Evolutionary conservation across 2,329 filamentous ascomycete species (phyloP), one percentile per base, ranked within the genome.

Genomic region (Fusarium nodosum): DNA sequence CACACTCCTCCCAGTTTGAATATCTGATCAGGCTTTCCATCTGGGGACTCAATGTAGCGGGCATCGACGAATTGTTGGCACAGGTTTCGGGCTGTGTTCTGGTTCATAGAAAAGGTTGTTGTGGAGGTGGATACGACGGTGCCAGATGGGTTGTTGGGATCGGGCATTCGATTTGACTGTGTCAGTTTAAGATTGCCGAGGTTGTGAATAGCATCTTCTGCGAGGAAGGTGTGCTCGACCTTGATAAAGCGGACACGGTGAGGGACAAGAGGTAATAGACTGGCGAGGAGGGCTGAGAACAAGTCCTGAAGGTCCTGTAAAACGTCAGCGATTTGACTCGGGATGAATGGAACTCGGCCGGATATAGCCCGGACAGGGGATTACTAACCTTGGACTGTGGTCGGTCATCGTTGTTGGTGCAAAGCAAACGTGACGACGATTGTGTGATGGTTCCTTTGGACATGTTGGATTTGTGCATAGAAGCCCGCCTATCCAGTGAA

Each of bases 51-150:
- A 58, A 98, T 94, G 79, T 97, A 97, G 60, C 95, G 88, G 56
- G 95, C 95, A 75, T 98, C 95, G 64, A 97, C 87, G 74, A 98
- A 98, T 42, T 94, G 90, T 78, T 97, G 93, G 79, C 95, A 98
- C 60, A 97, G 94, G 4, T 93, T 96, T 59, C 94, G 88, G 33
- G 96, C 95, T 94, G 98, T 98, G 77, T 97, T 95, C 80, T 94
- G 96, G 53, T 95, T 95, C 95, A 99, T 99, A 64, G 95, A 97
- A 79, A 98, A 99, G 4, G 95, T 98, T 1, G 96, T 98, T 0
- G 95, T 98, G 0, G 96, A 98, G 0, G 95, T 99, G 0, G 95
- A 98, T 2, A 95, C 97, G 41, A 99, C 95, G 73, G 97, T 97
- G 71, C 95, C 88, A 20, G 93, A 93, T 1, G 94, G 92, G 75